A percentile compares a stretch with the other conserved stretches of the same genome.
Evolutionary conservation across 2,329 filamentous ascomycete species (phyloP).

Genomic region (Colletotrichum viniferum): DNA sequence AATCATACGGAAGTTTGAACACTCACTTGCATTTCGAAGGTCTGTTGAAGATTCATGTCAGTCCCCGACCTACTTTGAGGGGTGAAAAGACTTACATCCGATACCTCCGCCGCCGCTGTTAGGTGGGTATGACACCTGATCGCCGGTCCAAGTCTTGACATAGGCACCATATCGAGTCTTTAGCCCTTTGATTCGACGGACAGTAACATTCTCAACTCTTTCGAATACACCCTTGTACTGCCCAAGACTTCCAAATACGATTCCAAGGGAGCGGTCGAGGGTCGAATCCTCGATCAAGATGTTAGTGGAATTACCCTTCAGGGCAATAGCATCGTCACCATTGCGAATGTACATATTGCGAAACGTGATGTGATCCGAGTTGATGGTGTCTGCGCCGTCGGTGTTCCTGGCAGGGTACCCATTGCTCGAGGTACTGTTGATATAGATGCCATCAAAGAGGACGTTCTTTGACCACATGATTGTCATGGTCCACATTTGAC

Average conservation of each 20-base stretch:
- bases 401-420: not conserved
- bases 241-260: not conserved
- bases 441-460: not conserved
- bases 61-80: rapidly evolving
- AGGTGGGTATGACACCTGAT: not conserved
- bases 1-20: not conserved
- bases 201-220: not conserved
- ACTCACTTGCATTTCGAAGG: not conserved
- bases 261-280: not conserved
- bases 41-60: not conserved
- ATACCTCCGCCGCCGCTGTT: not conserved
- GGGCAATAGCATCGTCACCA: not conserved
- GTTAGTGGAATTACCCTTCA: not conserved
- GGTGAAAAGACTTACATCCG: not conserved
- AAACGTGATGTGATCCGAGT: not conserved
- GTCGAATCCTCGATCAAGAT: not conserved
- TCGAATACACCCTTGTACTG: not conserved
- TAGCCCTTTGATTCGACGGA: not conserved
- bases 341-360: not conserved
- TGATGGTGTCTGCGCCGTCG: not conserved
- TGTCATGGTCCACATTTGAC: not conserved
- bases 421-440: not conserved
- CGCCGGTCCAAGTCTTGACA: not conserved
- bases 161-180: not conserved
- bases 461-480: not conserved